phyloP scores from a whole-genome alignment of 1,284 basidiomycete species.

The Microbotryum scabiosae region DNA sequence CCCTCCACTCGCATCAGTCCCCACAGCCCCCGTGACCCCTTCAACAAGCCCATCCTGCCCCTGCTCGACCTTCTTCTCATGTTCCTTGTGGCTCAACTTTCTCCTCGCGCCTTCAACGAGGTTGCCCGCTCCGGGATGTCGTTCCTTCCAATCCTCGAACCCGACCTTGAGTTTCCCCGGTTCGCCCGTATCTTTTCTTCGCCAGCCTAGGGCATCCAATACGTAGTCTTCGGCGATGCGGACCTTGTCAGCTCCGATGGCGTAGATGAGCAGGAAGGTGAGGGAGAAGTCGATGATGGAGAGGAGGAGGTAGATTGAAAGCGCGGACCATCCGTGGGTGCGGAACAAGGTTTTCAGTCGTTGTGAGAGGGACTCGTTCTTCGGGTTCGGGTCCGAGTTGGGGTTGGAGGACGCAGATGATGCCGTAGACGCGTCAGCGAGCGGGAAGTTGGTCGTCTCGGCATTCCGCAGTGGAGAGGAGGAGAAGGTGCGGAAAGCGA shows the following conservation, averaged over 20 bases:
- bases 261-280: slow-evolving; percentile 73
- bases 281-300: slow-evolving; percentile 68
- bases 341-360: slow-evolving; percentile 36
- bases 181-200: slow-evolving; percentile 16
- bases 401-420: too few species aligned
- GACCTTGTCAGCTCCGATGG: slow-evolving; percentile 84
- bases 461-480: too few species aligned
- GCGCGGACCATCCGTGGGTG: slow-evolving; percentile 84
- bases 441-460: too few species aligned
- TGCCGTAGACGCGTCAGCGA: too few species aligned
- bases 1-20: background rate
- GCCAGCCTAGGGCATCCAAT: slow-evolving; percentile 37
- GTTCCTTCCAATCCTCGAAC: slow-evolving; percentile 32
- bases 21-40: background rate
- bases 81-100: too few species aligned
- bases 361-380: too few species aligned
- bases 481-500: too few species aligned
- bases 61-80: background rate
- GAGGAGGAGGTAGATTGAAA: slow-evolving; percentile 71
- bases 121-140: background rate
- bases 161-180: slow-evolving; percentile 42
- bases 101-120: too few species aligned
- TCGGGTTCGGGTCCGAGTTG: too few species aligned
- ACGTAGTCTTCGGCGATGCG: slow-evolving; percentile 55
- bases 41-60: slow-evolving; percentile 1